phyloP scores from a whole-genome alignment of 2,329 filamentous ascomycete genomes.

The Curvularia verruculosa region DNA sequence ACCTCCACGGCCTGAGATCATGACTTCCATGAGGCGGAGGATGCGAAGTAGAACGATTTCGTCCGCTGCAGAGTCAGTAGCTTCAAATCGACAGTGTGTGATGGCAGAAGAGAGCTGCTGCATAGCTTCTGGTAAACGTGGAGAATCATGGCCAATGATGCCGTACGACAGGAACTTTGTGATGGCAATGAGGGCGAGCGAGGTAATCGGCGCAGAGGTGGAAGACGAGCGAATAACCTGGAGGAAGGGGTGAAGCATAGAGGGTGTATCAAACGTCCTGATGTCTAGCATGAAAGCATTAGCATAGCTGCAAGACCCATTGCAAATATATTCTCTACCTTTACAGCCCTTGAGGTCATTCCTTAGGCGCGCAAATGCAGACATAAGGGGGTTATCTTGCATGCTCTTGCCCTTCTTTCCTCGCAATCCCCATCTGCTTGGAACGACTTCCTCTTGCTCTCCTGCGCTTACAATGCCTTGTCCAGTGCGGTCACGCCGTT shows the following conservation, averaged over 20 bases:
- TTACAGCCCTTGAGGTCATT: conserved; percentile 86
- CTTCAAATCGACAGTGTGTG: conserved; percentile 96
- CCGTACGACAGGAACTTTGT: conserved; percentile 97
- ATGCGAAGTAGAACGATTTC: conserved; percentile 96
- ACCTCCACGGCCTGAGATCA: conserved; percentile 92
- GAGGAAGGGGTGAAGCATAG: conserved; percentile 89
- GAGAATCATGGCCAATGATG: conserved; percentile 81
- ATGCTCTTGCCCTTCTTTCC: conserved; percentile 97
- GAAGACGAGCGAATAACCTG: conserved; percentile 96
- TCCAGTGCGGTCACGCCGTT: conserved; percentile 44
- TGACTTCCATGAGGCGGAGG: conserved; percentile 95
- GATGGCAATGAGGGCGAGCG: conserved; percentile 88
- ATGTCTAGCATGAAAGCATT: conserved; percentile 66
- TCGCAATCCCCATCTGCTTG: conserved; percentile 88
- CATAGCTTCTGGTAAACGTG: conserved; percentile 90
- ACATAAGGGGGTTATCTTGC: conserved; percentile 96
- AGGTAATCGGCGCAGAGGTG: conserved; percentile 94
- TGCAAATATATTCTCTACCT: conserved; percentile 58
- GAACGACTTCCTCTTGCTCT: conserved; percentile 63
- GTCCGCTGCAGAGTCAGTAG: conserved; percentile 91
- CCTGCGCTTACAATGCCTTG: conserved; percentile 44
- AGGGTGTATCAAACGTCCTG: conserved; percentile 83
- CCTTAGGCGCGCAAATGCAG: conserved; percentile 87
- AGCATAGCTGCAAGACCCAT: conserved; percentile 20
- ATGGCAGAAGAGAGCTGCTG: conserved; percentile 92